Percentiles rank a stretch among this genome's conserved stretches.
These are phyloP conservation scores for Echites panduratus DNA, from an alignment of 257 asterid genomes.

Conservation along the genomic window DNA sequence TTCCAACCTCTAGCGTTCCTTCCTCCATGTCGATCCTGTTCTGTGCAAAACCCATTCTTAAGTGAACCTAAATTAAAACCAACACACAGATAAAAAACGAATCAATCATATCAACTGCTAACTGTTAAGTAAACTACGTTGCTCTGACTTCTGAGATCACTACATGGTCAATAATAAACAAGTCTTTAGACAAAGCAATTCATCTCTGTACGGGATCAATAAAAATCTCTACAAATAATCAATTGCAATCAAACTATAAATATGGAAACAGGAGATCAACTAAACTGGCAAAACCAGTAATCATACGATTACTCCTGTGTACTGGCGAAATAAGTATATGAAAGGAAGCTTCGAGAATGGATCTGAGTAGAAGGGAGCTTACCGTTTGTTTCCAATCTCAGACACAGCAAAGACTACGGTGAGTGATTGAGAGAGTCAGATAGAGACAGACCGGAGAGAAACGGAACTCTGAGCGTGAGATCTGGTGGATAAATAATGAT, in stretches of 20 bases:
- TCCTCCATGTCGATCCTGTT: slow-evolving; percentile 62
- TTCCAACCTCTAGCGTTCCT: slow-evolving; percentile 88
- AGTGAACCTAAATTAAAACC: slow-evolving; percentile 28
- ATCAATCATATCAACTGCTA: not conserved
- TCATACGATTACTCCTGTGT: not conserved
- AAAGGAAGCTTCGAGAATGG: slow-evolving; percentile 10
- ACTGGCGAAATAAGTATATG: not conserved
- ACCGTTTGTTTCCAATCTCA: slow-evolving; percentile 18
- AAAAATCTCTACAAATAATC: not conserved
- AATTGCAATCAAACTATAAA: not conserved
- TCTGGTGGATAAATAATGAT: slow-evolving; percentile 20
- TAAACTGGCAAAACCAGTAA: not conserved
- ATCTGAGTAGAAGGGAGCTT: slow-evolving; percentile 16
- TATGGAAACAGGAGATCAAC: not conserved
- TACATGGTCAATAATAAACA: not conserved
- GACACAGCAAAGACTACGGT: not conserved
- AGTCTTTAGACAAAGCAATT: not conserved
- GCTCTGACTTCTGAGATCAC: not conserved
- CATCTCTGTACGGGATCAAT: not conserved
- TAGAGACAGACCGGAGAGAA: not conserved
- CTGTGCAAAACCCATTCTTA: slow-evolving; percentile 52
- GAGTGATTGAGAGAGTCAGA: not conserved
- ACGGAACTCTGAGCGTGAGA: slow-evolving; percentile 17
- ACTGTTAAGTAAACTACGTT: not conserved
- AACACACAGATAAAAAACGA: not conserved